A percentile compares a stretch with the other conserved stretches of the same genome.
Evolutionary conservation across 257 asterid species (phyloP).

Genomic region (Henckelia pumila): DNA sequence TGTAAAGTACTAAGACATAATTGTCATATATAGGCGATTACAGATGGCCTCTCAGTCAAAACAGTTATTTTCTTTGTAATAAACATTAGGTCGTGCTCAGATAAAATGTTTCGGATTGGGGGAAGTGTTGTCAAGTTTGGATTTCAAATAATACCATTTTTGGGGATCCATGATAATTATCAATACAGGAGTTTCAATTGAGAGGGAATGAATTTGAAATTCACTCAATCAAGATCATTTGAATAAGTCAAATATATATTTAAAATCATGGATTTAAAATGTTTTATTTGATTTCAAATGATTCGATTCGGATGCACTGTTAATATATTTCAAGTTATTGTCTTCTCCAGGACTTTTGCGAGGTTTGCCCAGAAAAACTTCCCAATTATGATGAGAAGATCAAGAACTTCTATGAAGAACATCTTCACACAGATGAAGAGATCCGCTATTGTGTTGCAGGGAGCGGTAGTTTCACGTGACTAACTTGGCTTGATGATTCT

Average conservation of each 20-base stretch:
- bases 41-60: background rate
- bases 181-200: too few species aligned
- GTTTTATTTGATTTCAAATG: background rate
- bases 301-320: background rate
- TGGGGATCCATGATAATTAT: background rate
- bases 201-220: too few species aligned
- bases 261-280: background rate
- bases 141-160: background rate
- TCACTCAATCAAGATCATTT: background rate
- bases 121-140: background rate
- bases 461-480: slow-evolving; percentile 44
- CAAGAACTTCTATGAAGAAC: slow-evolving; percentile 79
- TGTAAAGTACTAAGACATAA: background rate
- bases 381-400: slow-evolving; percentile 87
- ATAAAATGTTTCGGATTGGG: background rate
- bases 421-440: slow-evolving; percentile 94
- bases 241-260: too few species aligned
- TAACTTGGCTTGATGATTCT: slow-evolving; percentile 13
- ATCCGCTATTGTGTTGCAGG: background rate
- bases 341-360: slow-evolving; percentile 69
- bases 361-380: slow-evolving; percentile 83
- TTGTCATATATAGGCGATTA: slow-evolving; percentile 2
- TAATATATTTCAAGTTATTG: background rate
- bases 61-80: background rate
- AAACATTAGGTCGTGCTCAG: background rate